Percentiles rank a stretch among this genome's conserved stretches.
These are phyloP conservation scores for Omphalea diandra DNA, from an alignment of 441 rosid genomes.

Conservation along the genomic window DNA sequence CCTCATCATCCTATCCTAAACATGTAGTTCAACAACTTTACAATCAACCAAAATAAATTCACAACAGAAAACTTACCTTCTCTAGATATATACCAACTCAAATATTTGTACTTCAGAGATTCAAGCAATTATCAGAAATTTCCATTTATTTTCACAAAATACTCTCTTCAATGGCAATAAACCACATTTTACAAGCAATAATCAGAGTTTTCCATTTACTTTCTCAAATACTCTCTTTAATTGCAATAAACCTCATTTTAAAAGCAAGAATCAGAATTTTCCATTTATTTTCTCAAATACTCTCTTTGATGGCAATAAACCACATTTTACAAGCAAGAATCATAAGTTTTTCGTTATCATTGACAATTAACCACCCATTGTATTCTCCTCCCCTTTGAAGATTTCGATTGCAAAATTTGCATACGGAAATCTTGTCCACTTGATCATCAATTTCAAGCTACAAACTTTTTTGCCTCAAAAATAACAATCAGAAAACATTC, in stretches of 20 bases:
- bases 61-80: not conserved
- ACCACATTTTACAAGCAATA: not conserved
- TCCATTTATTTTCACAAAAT: not conserved
- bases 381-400: no score
- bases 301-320: not conserved
- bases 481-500: not conserved
- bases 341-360: not conserved
- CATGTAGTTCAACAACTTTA: not conserved
- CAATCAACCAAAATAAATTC: conserved; percentile 5
- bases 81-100: not conserved
- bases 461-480: no score
- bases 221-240: not conserved
- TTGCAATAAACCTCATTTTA: not conserved
- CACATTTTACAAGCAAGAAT: not conserved
- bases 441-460: no score
- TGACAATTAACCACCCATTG: not conserved
- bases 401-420: no score
- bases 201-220: not conserved
- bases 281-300: not conserved
- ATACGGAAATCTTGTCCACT: no score
- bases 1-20: conserved; percentile 86
- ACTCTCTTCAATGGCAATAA: not conserved
- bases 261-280: not conserved
- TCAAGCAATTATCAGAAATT: no score
- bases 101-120: not conserved